Evolutionary conservation across 306 rosid genomes (phyloP), one percentile per base, ranked within the genome.

Genomic region (Sesbania bispinosa): DNA sequence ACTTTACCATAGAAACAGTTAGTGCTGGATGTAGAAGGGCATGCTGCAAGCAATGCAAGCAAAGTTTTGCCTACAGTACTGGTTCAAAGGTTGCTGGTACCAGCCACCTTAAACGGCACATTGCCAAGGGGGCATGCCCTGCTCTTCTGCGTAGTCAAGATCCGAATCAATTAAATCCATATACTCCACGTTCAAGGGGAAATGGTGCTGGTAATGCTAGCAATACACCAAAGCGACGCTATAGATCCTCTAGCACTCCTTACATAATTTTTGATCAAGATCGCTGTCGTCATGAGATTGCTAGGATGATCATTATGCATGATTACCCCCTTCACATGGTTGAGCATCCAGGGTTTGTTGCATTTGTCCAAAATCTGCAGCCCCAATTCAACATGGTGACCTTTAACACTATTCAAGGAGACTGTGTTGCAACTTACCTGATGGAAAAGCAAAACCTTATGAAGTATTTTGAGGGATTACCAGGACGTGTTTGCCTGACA

Each of bases 291-390:
- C 87, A 80, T 66, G 96, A 93, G 82, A 87, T 93, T 85, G 91
- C 97, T 67, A 90, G 86, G 78, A 93, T 93, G 98, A 87, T 93
- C 55, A 93, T 93, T 65, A 90, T 88, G 98, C 98, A 93, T 6
- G 97, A 93, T 55, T 90, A 90, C 82, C 98, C 98, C 11, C 87
- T 93, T 77, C 98, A 93, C 80, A 90, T 93, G 93, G 96, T 90
- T 64, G 98, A 93, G 71, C 96, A 93, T 74, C 90, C 91, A 4
- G 98, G 97, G 47, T 90, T 93, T 84, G 77, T 90, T 75, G 80
- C 93, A 59, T 93, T 93, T 71, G 90, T 87, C 29, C 87, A 84
- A 84, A 85, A 90, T 87, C 90, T 93, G 74, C 96, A 93, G 84
- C 98, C 98, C 29, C 93, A 79, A 23, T 93, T 90, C 88, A 84